Base-by-base conservation (phyloP, 139 green algal species). In the Astrephomene gubernaculifera region DNA sequence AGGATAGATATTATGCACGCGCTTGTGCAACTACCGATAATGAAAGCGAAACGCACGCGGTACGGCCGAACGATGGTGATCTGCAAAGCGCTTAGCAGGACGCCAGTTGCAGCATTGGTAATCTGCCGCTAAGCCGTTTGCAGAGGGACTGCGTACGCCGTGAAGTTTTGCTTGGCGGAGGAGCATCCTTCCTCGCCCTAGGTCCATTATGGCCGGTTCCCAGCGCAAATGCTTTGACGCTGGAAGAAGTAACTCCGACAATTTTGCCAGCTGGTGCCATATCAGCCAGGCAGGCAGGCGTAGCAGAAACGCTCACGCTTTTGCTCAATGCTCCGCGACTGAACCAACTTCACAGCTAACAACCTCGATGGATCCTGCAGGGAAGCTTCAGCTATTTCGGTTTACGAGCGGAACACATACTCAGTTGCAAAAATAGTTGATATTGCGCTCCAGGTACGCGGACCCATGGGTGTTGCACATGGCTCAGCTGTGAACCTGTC, bases 361-460 rank as follows among this genome's bases (percentile, higher is more conserved):
- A n/a, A n/a, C n/a, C n/a, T n/a, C n/a, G n/a, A n/a, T n/a, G n/a
- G n/a, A 69, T 35, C 31, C 49, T 57, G 24, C 90, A 94, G 90
- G 53, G 94, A 97, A 83, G 25, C 90, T 53, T 87, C 90, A 0
- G 67, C 95, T 19, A 92, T 95, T 5, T 79, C 88, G 3, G 76
- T 96, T 2, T 97, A 94, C 75, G 90, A 96, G 10, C 45, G 61
- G 0, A 88, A 82, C 39, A 93, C 90, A 1, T 87, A 87, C 36
- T 88, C 89, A 2, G 91, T 97, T 10, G 92, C 90, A 2, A 96
- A 94, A 29, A 83, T 97, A 4, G 94, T 95, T 81, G 95, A 97
- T 80, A 52, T 95, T 29, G 95, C 91, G 0, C 79, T 95, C 2
- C 85, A 83, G 82, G 89, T 92, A 80, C 1, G 60, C 33, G 33